These are phyloP conservation scores for Lichenothelia convexa DNA, from an alignment of 495 filamentous ascomycete species.

Conservation along the genomic window DNA sequence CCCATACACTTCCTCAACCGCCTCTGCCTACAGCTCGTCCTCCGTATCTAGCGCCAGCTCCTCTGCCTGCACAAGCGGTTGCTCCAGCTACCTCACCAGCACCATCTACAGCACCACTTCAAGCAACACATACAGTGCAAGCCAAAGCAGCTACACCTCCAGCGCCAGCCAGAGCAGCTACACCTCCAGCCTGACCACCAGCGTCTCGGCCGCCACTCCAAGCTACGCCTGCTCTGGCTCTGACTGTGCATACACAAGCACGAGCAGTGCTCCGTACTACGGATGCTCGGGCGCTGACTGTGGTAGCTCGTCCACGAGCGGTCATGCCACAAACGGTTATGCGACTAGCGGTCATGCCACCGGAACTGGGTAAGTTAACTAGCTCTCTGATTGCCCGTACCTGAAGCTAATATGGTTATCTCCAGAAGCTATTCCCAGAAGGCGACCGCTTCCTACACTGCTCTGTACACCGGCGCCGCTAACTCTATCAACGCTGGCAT, in stretches of 20 bases:
- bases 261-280: no score
- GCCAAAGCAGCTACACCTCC: not conserved
- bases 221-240: no score
- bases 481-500: not conserved
- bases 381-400: not conserved
- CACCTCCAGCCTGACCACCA: not conserved
- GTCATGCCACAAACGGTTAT: no score
- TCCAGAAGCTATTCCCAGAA: not conserved
- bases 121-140: not conserved
- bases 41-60: not conserved
- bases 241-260: no score
- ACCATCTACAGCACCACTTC: not conserved
- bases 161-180: not conserved
- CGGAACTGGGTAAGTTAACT: not conserved
- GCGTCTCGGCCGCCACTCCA: no score
- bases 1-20: no score
- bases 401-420: not conserved
- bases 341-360: no score
- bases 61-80: not conserved
- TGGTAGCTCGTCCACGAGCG: no score
- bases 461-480: constrained; percentile 1
- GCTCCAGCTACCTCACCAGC: not conserved
- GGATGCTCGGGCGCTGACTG: no score
- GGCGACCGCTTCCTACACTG: not conserved
- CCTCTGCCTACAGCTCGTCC: not conserved